Base-by-base conservation (phyloP, 2,329 filamentous ascomycete species). In the Pseudocercospora eumusae region DNA sequence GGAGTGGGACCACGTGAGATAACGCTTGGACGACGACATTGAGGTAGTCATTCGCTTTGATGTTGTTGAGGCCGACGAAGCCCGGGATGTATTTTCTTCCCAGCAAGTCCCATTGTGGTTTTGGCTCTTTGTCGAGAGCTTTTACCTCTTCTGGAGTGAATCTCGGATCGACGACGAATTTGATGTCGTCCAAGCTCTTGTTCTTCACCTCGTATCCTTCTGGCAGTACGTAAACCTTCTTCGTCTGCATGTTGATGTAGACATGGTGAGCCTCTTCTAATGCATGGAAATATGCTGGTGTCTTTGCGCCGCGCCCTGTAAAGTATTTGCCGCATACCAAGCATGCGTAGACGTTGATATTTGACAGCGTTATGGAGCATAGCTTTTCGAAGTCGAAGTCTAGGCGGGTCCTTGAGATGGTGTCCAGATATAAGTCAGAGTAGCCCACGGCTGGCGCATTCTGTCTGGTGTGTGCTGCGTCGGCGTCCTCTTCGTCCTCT, bases 351-450 rank as follows among this genome's bases (percentile, higher is more conserved):
- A 99, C 93, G 75, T 99, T 99, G 80, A 98, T 97, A 75, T 98
- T 98, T 54, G 93, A 96, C 7, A 99, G 84, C 33, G 92, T 96
- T 68, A 99, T 84, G 23, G 93, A 98, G 79, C 95, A 99, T 11
- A 97, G 86, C 82, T 99, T 99, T 76, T 99, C 95, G 75, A 99
- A 99, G 78, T 99, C 95, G 75, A 98, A 98, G 78, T 99, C 95
- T 60, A 98, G 87, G 52, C 96, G 88, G 73, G 88, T 87, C 72
- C 95, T 91, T 76, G 96, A 88, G 78, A 99, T 96, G 11, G 95
- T 98, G 80, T 99, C 95, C 69, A 99, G 90, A 76, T 99, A 99
- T 27, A 99, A 87, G 76, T 99, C 93, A 71, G 90, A 88, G 80
- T 97, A 99, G 65, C 93, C 93, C 75, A 90, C 90, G 33, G 90